Base-by-base conservation (phyloP, 2,329 filamentous ascomycete genomes). In the Hypoxylon sp. region DNA sequence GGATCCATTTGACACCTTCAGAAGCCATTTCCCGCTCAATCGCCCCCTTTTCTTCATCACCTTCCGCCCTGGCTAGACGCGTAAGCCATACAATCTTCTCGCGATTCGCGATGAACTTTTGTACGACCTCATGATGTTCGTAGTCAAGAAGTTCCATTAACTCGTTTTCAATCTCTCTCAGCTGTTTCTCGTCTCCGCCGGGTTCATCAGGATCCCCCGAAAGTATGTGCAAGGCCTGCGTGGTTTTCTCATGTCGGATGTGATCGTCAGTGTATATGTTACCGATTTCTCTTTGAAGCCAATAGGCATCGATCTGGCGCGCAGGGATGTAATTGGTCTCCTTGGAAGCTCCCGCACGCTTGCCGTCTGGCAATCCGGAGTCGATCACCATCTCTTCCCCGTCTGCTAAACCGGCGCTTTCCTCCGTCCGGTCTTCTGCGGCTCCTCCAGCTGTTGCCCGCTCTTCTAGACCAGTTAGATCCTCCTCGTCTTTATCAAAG, bases 131-230 rank as follows among this genome's bases (percentile, higher is more conserved):
- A 66, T 96, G 93, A 75, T 97, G 92, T 74, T 98, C 95, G 74
- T 97, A 99, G 74, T 99, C 96, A 73, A 99, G 98, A 0, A 99
- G 86, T 74, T 97, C 96, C 92, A 98, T 98, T 62, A 99, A 84
- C 68, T 99, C 96, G 78, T 99, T 99, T 76, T 99, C 96, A 60
- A 98, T 94, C 75, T 99, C 95, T 74, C 95, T 90, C 29, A 98
- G 83, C 12, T 92, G 87, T 78, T 92, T 94, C 74, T 96, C 93
- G 64, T 95, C 90, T 14, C 91, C 94, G 59, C 91, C 90, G 53
- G 80, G 78, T 72, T 89, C 87, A 21, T 90, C 91, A 2, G 89
- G 85, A 68, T 91, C 86, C 46, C 92, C 94, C 29, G 92, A 91
- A 57, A 99, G 85, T 50, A 96, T 94, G 34, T 90, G 88, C 57